Percentiles rank a stretch among this genome's conserved stretches.
phyloP scores from a whole-genome alignment of 352 stramenopile genomes.

The Phytophthora pistaciae region DNA sequence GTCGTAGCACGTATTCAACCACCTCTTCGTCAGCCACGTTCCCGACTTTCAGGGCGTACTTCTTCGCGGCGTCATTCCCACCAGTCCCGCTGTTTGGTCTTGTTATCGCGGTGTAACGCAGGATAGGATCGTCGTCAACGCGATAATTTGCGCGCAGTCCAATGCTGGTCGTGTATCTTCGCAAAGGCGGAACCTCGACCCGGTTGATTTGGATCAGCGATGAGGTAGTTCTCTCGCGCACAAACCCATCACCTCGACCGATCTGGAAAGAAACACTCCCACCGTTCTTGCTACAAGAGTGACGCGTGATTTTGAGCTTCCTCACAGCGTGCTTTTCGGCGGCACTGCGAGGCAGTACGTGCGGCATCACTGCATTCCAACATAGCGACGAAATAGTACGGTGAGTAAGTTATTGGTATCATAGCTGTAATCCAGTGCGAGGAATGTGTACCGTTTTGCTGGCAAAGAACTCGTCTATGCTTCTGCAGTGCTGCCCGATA shows the following conservation, averaged over 20 bases:
- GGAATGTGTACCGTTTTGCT: conserved; percentile 14
- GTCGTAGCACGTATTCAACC: conserved; percentile 46
- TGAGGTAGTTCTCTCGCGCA: conserved; percentile 22
- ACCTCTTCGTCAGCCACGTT: conserved; percentile 50
- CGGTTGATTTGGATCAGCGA: conserved; percentile 28
- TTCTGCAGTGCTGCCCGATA: conserved; percentile 29
- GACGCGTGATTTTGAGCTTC: conserved; percentile 10
- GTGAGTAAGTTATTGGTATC: conserved; percentile 10
- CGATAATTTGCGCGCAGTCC: conserved; percentile 48
- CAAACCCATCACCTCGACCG: conserved; percentile 16
- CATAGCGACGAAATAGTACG: background rate
- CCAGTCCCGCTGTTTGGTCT: conserved; percentile 40
- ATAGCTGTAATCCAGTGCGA: background rate
- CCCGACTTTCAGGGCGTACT: conserved; percentile 22
- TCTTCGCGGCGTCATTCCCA: conserved; percentile 19
- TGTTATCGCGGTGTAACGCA: conserved; percentile 71
- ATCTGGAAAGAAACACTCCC: conserved; percentile 27
- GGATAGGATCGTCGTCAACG: conserved; percentile 70
- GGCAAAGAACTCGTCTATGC: conserved; percentile 1
- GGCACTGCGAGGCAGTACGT: conserved; percentile 11
- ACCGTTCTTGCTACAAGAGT: background rate
- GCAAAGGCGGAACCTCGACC: conserved; percentile 19
- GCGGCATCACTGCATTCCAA: conserved; percentile 9
- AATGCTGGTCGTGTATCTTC: conserved; percentile 46
- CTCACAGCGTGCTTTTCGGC: conserved; percentile 25